Conservation (phyloP, 352 stramenopile genomes). For the Aphanomyces invadans region DNA sequence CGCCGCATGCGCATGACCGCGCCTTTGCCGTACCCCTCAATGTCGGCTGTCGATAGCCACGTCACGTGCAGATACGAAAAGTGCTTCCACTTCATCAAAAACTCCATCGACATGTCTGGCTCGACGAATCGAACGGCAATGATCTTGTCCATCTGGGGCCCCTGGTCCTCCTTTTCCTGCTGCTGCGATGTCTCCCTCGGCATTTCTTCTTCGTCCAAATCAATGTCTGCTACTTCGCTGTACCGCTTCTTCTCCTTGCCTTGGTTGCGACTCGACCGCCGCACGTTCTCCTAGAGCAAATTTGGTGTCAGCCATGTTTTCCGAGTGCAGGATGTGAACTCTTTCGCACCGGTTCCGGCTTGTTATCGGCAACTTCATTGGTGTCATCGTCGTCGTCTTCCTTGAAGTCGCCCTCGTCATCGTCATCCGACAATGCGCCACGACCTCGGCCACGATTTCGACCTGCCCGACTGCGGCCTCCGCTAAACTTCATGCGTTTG, state of each 20-base stretch:
- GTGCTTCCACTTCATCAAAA: constrained; percentile 99
- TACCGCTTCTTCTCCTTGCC: constrained; percentile 82
- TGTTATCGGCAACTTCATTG: constrained; percentile 42
- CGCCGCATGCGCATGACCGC: constrained; percentile 77
- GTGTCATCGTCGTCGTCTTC: constrained; percentile 31
- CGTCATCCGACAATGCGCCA: constrained; percentile 45
- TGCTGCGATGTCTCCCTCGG: constrained; percentile 24
- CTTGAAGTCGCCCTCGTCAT: constrained; percentile 65
- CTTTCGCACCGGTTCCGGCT: constrained; percentile 25
- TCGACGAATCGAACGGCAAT: constrained; percentile 83
- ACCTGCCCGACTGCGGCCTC: constrained; percentile 57
- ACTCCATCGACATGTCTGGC: constrained; percentile 81
- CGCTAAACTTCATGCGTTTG: constrained; percentile 28
- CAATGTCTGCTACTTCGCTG: constrained; percentile 65
- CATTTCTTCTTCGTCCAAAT: constrained; percentile 65
- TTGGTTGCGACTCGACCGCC: constrained; percentile 70
- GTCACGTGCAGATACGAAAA: constrained; percentile 96
- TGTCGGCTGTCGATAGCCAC: constrained; percentile 94
- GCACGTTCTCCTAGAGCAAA: constrained; percentile 6
- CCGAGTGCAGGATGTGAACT: background rate
- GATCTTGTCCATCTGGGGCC: constrained; percentile 90
- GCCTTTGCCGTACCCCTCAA: constrained; percentile 82
- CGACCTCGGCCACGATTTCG: constrained; percentile 38
- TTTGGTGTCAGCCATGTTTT: background rate
- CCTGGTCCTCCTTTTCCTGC: constrained; percentile 43